Base-by-base conservation (phyloP, 768 basidiomycete species). In the Phaffia australis region DNA sequence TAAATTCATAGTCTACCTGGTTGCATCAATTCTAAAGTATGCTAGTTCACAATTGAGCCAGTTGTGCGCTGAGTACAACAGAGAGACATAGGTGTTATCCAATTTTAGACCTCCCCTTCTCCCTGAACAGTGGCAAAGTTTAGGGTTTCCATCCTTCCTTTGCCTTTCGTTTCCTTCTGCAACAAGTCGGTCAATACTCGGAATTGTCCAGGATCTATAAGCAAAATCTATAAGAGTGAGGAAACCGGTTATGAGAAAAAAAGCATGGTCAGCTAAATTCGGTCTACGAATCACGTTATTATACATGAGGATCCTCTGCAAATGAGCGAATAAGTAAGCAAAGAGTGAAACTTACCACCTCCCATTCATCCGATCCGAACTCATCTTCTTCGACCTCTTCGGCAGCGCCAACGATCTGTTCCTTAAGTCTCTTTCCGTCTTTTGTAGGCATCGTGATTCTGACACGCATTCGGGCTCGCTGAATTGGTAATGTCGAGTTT, bases 151-250 rank as follows among this genome's bases (percentile, higher is more conserved):
- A 97, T 79, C 60, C 87, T 81, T 0, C 90, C 89, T 70, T 83
- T 82, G 21, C 89, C 89, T 76, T 94, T 93, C 74, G 86, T 87
- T 74, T 97, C 88, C 74, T 87, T 88, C 75, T 92, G 88, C 67
- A 98, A 77, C 51, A 98, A 76, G 68, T 98, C 94, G 72, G 87
- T 88, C 70, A 99, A 82, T 23, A 87, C 81, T 47, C 88, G 84
- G 82, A 95, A 94, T 71, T 88, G 86, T 51, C 87, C 83, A 5
- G 95, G 94, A 74, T 97, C 92, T 68, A 98, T 97, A 64, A 94
- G 81, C 79, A 94, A 81, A 56, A 87, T 83, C 94, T 98, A 71
- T 16, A 61, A 9, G 19, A 46, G 16, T 18, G 14, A 29, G 15
- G 49, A 52, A 25, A 56, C 29, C 23, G 21, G 47, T 19, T 8